Evolutionary conservation across 768 basidiomycete species (phyloP).

Genomic region (Strobilomyces dryophilus): DNA sequence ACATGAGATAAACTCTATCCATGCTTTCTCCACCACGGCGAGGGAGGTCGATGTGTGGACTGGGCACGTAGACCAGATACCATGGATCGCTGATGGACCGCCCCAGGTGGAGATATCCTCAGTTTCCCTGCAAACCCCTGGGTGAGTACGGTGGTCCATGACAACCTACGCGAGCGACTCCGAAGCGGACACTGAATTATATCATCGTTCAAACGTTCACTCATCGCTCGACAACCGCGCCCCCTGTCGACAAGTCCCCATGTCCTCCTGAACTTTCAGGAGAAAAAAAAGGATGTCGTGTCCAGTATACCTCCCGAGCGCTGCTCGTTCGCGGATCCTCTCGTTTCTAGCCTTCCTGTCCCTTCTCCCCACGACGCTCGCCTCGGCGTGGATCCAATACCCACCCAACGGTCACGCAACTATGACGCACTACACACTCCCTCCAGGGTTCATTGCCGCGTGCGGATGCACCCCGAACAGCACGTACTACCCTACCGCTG

Average conservation of each 20-base stretch:
- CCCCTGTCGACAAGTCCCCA: neutral
- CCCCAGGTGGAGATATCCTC: no score
- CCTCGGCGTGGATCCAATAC: slow-evolving; percentile 60
- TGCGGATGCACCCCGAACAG: slow-evolving; percentile 73
- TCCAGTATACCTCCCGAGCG: neutral
- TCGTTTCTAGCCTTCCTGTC: slow-evolving; percentile 23
- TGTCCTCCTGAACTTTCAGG: slow-evolving; percentile 10
- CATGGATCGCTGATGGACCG: no score
- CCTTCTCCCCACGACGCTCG: slow-evolving; percentile 20
- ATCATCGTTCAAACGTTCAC: no score
- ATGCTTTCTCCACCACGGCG: no score
- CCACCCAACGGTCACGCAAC: slow-evolving; percentile 61
- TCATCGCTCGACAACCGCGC: no score
- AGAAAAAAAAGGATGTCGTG: slow-evolving; percentile 19
- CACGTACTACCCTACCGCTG: slow-evolving; percentile 72
- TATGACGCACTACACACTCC: slow-evolving; percentile 67
- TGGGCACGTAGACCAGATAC: no score
- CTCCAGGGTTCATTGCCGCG: slow-evolving; percentile 47
- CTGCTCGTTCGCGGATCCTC: slow-evolving; percentile 13
- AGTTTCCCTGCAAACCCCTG: no score
- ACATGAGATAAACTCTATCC: no score
- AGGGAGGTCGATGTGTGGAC: no score
- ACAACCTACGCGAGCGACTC: no score
- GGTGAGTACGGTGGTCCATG: no score
- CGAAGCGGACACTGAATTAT: no score